Evolutionary conservation across 75 land plant species (phyloP), one percentile per base, ranked within the genome.

Genomic region (Adiantum capillusveneris): DNA sequence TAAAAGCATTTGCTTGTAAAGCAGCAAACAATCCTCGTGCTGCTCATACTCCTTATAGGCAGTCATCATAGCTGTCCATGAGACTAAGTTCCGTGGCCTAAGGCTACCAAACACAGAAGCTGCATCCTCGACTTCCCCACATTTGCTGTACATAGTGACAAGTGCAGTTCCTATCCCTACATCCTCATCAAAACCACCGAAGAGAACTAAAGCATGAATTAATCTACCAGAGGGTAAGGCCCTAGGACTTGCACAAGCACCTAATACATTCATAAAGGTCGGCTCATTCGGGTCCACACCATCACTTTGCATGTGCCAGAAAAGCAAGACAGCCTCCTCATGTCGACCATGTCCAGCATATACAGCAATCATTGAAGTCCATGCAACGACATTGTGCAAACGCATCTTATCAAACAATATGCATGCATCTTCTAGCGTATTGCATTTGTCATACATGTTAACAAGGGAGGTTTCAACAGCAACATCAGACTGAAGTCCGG

Each of bases 301-400:
- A 11, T 54, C 25, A 18, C 50, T 28, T 26, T 26, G 56, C 69
- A 69, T 64, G 50, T 63, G 55, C 0, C 28, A 18, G 63, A 45
- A 67, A 5, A 67, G 25, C 25, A 13, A 2, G 12, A 63, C 42
- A 17, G 66, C 68, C 2, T 6, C 2, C 6, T 46, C 21, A 2
- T 24, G 2, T 22, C 21, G 24, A 5, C 25, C 25, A 11, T 55
- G 7, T 26, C 6, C 27, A 17, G 25, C 11, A 9, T 11, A 16
- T 9, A 55, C 16, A 20, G 27, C 18, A 5, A 55, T 55, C 6
- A 55, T 73, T 25, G 78, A 74, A 66, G 66, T 84, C 86, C 86
- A 84, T 9, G 77, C 56, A n/a, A 76, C 75, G 6, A 78, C 62
- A 55, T 74, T 73, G 21, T 57, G 30, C 37, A 27, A 25, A 18